Evolutionary conservation across 768 basidiomycete genomes (phyloP).

Genomic region (Lenzites betulinus): DNA sequence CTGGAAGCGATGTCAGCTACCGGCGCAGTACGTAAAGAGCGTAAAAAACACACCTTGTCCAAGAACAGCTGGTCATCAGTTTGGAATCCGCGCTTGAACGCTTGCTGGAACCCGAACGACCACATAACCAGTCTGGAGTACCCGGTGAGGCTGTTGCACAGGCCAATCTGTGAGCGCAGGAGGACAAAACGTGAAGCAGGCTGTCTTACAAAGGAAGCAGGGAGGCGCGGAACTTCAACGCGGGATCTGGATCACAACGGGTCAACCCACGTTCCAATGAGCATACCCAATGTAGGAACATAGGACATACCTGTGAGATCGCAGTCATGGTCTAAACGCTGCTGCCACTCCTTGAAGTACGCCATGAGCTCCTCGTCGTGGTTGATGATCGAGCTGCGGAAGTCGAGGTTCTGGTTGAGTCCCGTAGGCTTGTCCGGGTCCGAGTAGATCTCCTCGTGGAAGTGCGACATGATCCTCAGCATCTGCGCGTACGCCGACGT

Average conservation of each 20-base stretch:
- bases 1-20: conserved; percentile 36
- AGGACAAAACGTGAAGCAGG: not conserved
- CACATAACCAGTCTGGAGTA: conserved; percentile 86
- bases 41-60: conserved; percentile 49
- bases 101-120: conserved; percentile 85
- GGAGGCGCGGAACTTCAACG: conserved; percentile 60
- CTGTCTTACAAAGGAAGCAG: conserved; percentile 70
- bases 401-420: conserved; percentile 72
- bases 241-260: conserved; percentile 46
- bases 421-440: conserved; percentile 68
- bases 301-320: conserved; percentile 52
- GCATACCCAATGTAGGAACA: not conserved
- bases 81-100: conserved; percentile 69
- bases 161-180: not conserved
- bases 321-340: conserved; percentile 58
- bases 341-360: conserved; percentile 70
- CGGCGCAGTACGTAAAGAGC: not conserved
- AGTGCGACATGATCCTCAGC: conserved; percentile 67
- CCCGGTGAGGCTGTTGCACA: conserved; percentile 55
- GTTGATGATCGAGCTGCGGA: conserved; percentile 59
- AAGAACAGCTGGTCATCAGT: conserved; percentile 66
- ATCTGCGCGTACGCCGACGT: conserved; percentile 73
- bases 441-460: conserved; percentile 78
- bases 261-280: not conserved
- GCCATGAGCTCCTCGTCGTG: conserved; percentile 59